Conservation (phyloP, 2,329 filamentous ascomycete species). For the Fusarium equiseti region DNA sequence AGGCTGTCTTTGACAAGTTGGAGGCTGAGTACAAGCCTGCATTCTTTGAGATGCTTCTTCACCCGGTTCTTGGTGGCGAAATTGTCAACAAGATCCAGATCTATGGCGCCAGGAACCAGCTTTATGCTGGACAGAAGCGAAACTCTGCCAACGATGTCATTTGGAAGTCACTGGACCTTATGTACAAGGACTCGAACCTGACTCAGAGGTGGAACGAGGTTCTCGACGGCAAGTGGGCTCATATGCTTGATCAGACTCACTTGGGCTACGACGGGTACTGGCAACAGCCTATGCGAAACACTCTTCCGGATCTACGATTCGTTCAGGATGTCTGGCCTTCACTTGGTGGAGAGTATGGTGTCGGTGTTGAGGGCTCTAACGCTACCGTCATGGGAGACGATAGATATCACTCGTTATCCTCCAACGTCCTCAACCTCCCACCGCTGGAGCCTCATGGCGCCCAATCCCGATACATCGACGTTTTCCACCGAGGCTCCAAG, state of each 20-base stretch:
- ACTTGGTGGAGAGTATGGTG: conserved; percentile 53
- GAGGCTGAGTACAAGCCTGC: conserved; percentile 60
- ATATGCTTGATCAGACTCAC: conserved; percentile 58
- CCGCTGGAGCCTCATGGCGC: conserved; percentile 51
- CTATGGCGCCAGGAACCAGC: conserved; percentile 61
- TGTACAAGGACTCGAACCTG: conserved; percentile 37
- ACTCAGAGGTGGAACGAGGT: conserved; percentile 39
- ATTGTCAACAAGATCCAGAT: conserved; percentile 64
- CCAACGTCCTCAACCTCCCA: conserved; percentile 50
- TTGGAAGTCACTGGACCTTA: conserved; percentile 32
- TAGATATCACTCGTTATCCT: conserved; percentile 66
- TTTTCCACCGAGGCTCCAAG: conserved; percentile 52
- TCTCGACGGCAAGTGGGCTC: conserved; percentile 37
- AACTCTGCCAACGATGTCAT: conserved; percentile 63
- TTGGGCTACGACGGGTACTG: conserved; percentile 66
- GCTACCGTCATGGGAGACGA: conserved; percentile 54
- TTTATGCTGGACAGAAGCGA: conserved; percentile 67
- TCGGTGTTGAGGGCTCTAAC: conserved; percentile 51
- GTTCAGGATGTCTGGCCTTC: conserved; percentile 68
- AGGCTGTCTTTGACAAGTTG: conserved; percentile 59
- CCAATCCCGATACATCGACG: conserved; percentile 50
- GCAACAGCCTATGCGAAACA: conserved; percentile 81
- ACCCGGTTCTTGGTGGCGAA: conserved; percentile 69
- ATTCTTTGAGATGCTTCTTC: conserved; percentile 71
- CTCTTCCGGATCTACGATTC: conserved; percentile 63